phyloP scores from a whole-genome alignment of 2,329 filamentous ascomycete species.

The Trichoderma hamatum region DNA sequence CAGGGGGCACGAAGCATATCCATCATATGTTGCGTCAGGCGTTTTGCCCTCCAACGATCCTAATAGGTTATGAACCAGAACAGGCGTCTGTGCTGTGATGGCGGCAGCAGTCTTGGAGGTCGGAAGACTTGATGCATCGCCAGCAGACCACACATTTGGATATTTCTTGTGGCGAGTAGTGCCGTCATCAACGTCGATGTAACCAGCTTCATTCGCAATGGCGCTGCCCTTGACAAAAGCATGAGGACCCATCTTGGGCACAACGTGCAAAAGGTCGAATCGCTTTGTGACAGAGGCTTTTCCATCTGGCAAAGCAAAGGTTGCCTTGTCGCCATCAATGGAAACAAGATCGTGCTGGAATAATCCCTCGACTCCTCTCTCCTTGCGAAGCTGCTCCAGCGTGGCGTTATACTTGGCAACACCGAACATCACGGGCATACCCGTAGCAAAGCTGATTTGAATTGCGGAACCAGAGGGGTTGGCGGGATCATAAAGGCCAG shows the following conservation, averaged over 20 bases:
- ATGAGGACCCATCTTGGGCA: constrained; percentile 62
- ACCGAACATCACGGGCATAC: constrained; percentile 60
- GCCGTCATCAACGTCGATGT: constrained; percentile 58
- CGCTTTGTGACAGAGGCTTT: constrained; percentile 47
- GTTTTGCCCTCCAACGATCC: constrained; percentile 49
- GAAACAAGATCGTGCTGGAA: constrained; percentile 61
- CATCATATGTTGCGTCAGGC: constrained; percentile 51
- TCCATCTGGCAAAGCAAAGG: constrained; percentile 50
- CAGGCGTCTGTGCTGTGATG: constrained; percentile 54
- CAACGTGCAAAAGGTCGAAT: constrained; percentile 60
- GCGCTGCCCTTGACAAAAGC: constrained; percentile 56
- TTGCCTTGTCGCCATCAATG: constrained; percentile 56
- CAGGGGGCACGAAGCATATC: constrained; percentile 60
- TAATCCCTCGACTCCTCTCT: constrained; percentile 59
- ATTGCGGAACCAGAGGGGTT: constrained; percentile 48
- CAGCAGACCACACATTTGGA: constrained; percentile 60
- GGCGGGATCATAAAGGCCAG: constrained; percentile 52
- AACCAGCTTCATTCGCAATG: constrained; percentile 58
- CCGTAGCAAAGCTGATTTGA: constrained; percentile 59
- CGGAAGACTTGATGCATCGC: constrained; percentile 62
- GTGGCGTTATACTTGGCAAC: constrained; percentile 61
- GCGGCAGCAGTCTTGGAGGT: constrained; percentile 61
- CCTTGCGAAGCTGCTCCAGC: constrained; percentile 56
- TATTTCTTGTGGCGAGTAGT: constrained; percentile 58
- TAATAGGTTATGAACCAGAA: constrained; percentile 54